Evolutionary conservation across 306 rosid species (phyloP).

Genomic region (Astragalus glycyphyllos): DNA sequence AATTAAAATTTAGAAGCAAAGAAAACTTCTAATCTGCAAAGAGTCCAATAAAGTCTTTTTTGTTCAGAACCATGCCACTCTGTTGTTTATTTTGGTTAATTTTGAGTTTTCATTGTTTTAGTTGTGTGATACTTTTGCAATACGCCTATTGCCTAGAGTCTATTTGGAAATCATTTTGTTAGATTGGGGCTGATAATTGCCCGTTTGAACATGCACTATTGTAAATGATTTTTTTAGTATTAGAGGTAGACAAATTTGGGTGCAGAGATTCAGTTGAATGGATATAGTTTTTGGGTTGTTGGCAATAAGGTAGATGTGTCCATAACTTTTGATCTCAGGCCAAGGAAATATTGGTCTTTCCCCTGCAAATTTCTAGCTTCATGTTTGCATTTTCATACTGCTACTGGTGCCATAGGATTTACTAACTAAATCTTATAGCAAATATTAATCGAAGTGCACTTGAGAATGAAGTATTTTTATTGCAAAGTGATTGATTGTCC

Average conservation of each 20-base stretch:
- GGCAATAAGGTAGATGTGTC: no score
- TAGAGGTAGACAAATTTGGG: background rate
- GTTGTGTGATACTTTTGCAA: background rate
- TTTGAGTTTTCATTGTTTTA: background rate
- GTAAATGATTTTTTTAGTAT: background rate
- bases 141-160: background rate
- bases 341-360: no score
- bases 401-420: no score
- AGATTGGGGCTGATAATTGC: background rate
- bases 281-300: background rate
- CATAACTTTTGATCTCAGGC: no score
- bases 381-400: background rate
- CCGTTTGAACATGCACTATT: background rate
- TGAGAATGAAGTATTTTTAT: background rate
- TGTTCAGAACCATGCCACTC: background rate
- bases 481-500: no score
- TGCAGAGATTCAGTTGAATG: background rate
- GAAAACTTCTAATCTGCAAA: background rate
- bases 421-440: no score
- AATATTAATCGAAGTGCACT: background rate
- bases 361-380: no score
- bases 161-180: no score
- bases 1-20: background rate
- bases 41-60: background rate
- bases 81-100: background rate